phyloP scores from a whole-genome alignment of 495 filamentous ascomycete species.

The Talaromyces thailandensis region DNA sequence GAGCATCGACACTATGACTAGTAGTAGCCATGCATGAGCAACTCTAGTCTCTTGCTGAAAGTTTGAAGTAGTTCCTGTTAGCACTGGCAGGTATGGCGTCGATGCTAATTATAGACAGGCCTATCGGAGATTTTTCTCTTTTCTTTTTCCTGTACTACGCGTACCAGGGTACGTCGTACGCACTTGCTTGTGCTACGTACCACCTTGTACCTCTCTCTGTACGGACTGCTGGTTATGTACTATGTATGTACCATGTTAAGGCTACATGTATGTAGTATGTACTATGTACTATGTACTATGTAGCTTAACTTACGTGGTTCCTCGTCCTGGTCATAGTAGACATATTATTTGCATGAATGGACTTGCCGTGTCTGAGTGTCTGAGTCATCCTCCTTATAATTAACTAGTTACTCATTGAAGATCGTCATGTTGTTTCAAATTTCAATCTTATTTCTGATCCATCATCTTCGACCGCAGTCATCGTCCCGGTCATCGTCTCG shows the following conservation, averaged over 20 bases:
- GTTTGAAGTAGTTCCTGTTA: background rate
- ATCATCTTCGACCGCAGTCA: background rate
- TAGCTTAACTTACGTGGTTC: too few species aligned
- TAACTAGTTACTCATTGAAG: background rate
- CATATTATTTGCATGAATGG: background rate
- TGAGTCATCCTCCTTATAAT: background rate
- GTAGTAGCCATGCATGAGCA: background rate
- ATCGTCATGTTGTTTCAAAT: background rate
- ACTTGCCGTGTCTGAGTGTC: background rate
- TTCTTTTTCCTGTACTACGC: background rate
- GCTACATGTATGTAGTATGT: too few species aligned
- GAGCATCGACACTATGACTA: background rate
- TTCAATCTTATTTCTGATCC: background rate
- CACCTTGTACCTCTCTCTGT: too few species aligned
- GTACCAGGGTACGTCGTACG: background rate
- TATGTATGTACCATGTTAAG: too few species aligned
- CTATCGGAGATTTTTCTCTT: slow-evolving; percentile 4
- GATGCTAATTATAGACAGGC: background rate
- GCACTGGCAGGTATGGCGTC: background rate
- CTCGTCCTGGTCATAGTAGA: too few species aligned
- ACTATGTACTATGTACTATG: too few species aligned
- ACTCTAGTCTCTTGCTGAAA: too few species aligned
- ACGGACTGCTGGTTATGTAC: too few species aligned
- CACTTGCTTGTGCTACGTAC: too few species aligned
- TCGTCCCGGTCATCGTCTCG: background rate